These are phyloP conservation scores for Penicillium lagena DNA, from an alignment of 495 filamentous ascomycete species.

Conservation along the genomic window DNA sequence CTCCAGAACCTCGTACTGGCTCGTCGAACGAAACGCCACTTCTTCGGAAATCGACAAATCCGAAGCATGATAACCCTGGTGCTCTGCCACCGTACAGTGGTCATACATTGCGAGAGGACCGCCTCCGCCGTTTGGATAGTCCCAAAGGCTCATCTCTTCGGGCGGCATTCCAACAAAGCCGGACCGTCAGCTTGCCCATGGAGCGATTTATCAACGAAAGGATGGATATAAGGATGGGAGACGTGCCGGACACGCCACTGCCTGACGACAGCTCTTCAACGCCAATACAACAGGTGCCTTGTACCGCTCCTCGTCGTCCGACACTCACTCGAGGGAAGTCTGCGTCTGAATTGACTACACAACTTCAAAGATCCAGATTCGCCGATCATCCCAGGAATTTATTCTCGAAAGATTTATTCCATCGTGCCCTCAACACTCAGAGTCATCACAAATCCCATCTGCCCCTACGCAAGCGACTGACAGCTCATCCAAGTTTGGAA, in stretches of 20 bases:
- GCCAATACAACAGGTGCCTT: constrained; percentile 8
- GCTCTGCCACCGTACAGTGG: not conserved
- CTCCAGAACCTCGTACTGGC: constrained; percentile 18
- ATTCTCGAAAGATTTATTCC: constrained; percentile 8
- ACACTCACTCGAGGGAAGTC: constrained; percentile 16
- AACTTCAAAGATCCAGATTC: constrained; percentile 3
- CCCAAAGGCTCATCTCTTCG: constrained; percentile 16
- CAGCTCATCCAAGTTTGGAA: constrained; percentile 32
- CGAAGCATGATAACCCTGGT: too few relatives aligned
- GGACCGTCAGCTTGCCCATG: constrained; percentile 35
- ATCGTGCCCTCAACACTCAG: constrained; percentile 13
- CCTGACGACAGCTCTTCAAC: constrained; percentile 4
- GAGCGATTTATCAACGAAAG: constrained; percentile 42
- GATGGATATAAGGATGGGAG: constrained; percentile 22
- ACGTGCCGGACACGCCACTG: constrained; percentile 6
- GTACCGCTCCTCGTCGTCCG: constrained; percentile 9
- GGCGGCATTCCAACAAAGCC: constrained; percentile 19
- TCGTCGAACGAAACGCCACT: constrained; percentile 24
- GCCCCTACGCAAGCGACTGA: constrained; percentile 26
- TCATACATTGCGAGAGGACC: constrained; percentile 30
- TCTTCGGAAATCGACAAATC: too few relatives aligned
- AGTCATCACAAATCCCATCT: constrained; percentile 15
- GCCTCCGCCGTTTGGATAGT: constrained; percentile 22
- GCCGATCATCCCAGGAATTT: constrained; percentile 10
- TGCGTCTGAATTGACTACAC: constrained; percentile 9